Conservation (phyloP, 768 basidiomycete species). For the Hygrocybe coccinea region DNA sequence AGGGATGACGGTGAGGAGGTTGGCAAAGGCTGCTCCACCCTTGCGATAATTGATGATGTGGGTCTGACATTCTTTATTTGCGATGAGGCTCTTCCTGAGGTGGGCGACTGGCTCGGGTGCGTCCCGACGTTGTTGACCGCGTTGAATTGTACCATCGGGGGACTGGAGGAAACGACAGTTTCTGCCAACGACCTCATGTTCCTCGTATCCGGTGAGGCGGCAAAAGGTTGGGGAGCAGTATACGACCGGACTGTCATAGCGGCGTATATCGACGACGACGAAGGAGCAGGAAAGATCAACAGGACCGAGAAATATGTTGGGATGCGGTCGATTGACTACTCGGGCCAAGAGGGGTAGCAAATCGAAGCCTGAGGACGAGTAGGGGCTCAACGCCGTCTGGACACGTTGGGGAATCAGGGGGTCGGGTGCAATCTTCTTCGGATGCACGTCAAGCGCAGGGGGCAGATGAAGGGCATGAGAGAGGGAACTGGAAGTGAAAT, state of each 20-base stretch:
- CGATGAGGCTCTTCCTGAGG: slow-evolving; percentile 59
- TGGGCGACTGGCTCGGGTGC: slow-evolving; percentile 56
- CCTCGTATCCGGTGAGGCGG: slow-evolving; percentile 67
- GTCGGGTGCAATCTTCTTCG: background rate
- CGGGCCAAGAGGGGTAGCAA: slow-evolving; percentile 75
- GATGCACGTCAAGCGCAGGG: background rate
- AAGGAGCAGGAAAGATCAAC: slow-evolving; percentile 93
- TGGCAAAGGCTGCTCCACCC: slow-evolving; percentile 80
- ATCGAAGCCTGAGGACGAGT: slow-evolving; percentile 90
- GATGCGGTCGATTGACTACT: slow-evolving; percentile 68
- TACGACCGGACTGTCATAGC: slow-evolving; percentile 81
- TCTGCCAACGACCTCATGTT: slow-evolving; percentile 73
- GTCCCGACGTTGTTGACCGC: slow-evolving; percentile 49
- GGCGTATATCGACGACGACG: slow-evolving; percentile 77
- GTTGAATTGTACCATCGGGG: slow-evolving; percentile 47
- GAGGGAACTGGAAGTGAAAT: background rate
- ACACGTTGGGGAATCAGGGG: background rate
- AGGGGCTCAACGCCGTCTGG: slow-evolving; percentile 36
- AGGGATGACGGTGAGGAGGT: slow-evolving; percentile 89
- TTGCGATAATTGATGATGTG: slow-evolving; percentile 86
- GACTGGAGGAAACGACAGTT: slow-evolving; percentile 92
- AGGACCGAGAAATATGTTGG: slow-evolving; percentile 76
- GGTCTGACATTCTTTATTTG: slow-evolving; percentile 85
- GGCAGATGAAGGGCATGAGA: background rate
- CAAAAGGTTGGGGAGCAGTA: slow-evolving; percentile 87